Conservation (phyloP, 176 grass and related monocot species). For the Aegilops tauschii region DNA sequence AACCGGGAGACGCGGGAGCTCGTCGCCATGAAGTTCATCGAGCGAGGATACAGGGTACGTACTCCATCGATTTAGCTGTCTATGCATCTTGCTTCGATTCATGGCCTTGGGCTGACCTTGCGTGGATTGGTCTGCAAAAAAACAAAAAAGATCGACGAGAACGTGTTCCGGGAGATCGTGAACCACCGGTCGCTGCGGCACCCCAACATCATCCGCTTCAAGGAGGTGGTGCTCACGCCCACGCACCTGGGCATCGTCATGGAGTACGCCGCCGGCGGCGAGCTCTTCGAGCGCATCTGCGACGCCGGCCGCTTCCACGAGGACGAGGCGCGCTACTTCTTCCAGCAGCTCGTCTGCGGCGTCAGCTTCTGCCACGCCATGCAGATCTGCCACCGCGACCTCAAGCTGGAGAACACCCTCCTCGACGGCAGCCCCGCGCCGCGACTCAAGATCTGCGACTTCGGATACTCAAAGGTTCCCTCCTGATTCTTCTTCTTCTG, state of each 20-base stretch:
- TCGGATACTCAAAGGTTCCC: constrained; percentile 75
- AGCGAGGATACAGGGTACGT: constrained; percentile 60
- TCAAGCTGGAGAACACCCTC: constrained; percentile 94
- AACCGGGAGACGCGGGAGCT: constrained; percentile 65
- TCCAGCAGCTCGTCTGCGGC: constrained; percentile 91
- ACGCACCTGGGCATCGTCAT: constrained; percentile 89
- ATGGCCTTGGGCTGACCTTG: no score
- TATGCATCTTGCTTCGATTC: no score
- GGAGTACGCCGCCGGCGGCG: constrained; percentile 92
- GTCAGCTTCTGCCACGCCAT: constrained; percentile 87
- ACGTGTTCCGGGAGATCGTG: constrained; percentile 85
- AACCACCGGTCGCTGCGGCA: constrained; percentile 81
- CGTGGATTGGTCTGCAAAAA: no score
- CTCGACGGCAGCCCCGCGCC: constrained; percentile 90
- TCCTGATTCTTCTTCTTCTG: not conserved
- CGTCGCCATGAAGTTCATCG: constrained; percentile 86
- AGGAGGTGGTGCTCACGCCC: constrained; percentile 83
- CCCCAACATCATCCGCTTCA: constrained; percentile 90
- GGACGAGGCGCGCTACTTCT: constrained; percentile 87
- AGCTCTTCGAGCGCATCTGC: constrained; percentile 96
- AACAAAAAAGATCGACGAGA: constrained; percentile 67
- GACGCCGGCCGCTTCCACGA: constrained; percentile 80
- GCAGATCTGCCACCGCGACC: constrained; percentile 86
- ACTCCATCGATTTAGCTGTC: no score
- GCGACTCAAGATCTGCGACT: constrained; percentile 86